A percentile compares a stretch with the other conserved stretches of the same genome.
These are phyloP conservation scores for Hygrophorus russula DNA, from an alignment of 768 basidiomycete genomes.

Conservation along the genomic window DNA sequence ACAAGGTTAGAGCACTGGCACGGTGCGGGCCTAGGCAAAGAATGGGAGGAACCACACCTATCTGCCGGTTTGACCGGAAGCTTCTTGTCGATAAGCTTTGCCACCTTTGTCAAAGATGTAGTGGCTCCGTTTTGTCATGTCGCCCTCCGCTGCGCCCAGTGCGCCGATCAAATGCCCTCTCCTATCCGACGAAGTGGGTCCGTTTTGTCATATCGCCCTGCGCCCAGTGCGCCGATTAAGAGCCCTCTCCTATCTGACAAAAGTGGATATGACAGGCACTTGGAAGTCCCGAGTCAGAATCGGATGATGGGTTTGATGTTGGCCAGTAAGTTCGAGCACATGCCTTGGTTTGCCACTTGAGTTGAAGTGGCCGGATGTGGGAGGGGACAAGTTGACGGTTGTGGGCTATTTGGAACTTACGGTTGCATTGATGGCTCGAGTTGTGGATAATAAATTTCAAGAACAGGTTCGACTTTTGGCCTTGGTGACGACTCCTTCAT, in stretches of 20 bases:
- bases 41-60: slow-evolving; percentile 38
- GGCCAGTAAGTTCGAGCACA: neutral
- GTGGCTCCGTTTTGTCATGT: slow-evolving; percentile 83
- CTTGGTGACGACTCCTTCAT: too few species aligned
- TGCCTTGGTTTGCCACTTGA: slow-evolving; percentile 83
- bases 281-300: slow-evolving; percentile 22
- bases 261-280: slow-evolving; percentile 74
- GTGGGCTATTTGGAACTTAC: too few species aligned
- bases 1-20: neutral
- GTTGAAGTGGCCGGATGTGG: slow-evolving; percentile 63
- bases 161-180: slow-evolving; percentile 70
- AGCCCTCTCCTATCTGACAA: slow-evolving; percentile 78
- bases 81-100: slow-evolving; percentile 73
- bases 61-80: slow-evolving; percentile 81
- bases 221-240: too few species aligned
- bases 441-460: too few species aligned
- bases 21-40: neutral
- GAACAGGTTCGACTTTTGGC: too few species aligned
- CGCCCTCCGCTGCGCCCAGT: slow-evolving; percentile 70
- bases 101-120: slow-evolving; percentile 92
- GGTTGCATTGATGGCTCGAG: too few species aligned
- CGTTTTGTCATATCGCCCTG: too few species aligned
- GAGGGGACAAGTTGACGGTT: too few species aligned
- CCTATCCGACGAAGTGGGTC: too few species aligned
- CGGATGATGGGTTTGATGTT: neutral